Evolutionary conservation across 2,329 filamentous ascomycete genomes (phyloP), one percentile per base, ranked within the genome.

Genomic region (Stagonosporopsis cucurbitacearum): DNA sequence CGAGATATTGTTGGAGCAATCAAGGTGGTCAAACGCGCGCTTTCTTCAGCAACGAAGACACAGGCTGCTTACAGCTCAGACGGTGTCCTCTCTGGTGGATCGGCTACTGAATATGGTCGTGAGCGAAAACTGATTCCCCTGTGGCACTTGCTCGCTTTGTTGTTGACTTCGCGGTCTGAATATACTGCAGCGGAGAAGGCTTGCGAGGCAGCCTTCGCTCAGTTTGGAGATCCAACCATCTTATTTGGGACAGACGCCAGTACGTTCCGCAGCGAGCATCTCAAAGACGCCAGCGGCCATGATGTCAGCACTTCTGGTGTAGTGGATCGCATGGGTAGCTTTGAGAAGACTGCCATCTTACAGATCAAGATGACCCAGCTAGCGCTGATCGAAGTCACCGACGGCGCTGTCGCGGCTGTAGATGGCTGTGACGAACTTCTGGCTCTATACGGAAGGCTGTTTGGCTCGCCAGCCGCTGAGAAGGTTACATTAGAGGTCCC

Each of bases 331-430:
- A 91, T 97, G 86, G 89, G 92, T 59, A 86, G 88, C 54, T 86
- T 87, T 23, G 93, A 98, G 71, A 96, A 92, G 70, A 91, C 93
- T 73, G 85, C 86, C 44, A 88, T 99, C 37, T 78, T 99, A n/a
- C 91, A 98, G 74, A 87, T 97, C 58, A 96, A 96, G 75, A 96
- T 98, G 86, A 97, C 94, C 11, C 93, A 98, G 69, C 81, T 99
- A 57, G 84, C 90, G 4, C 83, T 99, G 19, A 77, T 95, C 3
- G 94, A 98, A 75, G 79, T 95, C 15, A 79, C 91, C 3, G 92
- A 97, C 71, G 92, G 92, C 1, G 87, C 92, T 0, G 88, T 91
- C 54, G 86, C 88, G 53, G 94, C 95, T 17, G 91, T 98, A 46
- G 96, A 96, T 70, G 88, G 90, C 57, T 93, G 90, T 70, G 87